These are phyloP conservation scores for Coniochaeta sp. DNA, from an alignment of 2,329 filamentous ascomycete genomes.

Conservation along the genomic window DNA sequence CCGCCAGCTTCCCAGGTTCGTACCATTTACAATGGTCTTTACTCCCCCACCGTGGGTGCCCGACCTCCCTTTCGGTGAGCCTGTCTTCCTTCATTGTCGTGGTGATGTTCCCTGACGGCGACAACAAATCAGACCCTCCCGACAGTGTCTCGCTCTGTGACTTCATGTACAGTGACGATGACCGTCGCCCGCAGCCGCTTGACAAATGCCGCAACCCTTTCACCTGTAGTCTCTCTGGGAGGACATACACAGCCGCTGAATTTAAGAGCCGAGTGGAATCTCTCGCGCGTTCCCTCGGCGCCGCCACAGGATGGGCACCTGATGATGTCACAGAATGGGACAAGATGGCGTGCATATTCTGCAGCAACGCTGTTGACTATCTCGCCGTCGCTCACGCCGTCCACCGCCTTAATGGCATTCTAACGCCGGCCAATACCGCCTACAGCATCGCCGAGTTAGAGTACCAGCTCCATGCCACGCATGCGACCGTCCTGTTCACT, in stretches of 20 bases:
- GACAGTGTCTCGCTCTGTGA: background rate
- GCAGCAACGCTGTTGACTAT: slow-evolving; percentile 56
- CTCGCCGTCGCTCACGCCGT: slow-evolving; percentile 44
- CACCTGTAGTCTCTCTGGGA: slow-evolving; percentile 17
- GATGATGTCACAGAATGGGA: slow-evolving; percentile 69
- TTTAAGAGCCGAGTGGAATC: slow-evolving; percentile 8
- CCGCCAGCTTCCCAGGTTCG: background rate
- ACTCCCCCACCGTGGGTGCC: background rate
- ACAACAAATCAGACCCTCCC: background rate
- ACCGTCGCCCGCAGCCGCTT: background rate
- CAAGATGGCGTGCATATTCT: slow-evolving; percentile 66
- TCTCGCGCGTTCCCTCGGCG: background rate
- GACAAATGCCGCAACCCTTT: slow-evolving; percentile 10
- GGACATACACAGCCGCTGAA: slow-evolving; percentile 9
- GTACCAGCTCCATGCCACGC: slow-evolving; percentile 58
- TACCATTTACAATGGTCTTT: background rate
- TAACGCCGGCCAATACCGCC: slow-evolving; percentile 62
- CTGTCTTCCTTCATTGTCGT: background rate
- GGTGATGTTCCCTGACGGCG: background rate
- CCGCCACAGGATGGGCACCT: slow-evolving; percentile 52
- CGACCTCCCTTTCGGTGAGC: background rate
- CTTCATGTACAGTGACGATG: background rate
- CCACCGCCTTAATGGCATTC: slow-evolving; percentile 51
- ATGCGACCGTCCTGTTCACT: slow-evolving; percentile 62
- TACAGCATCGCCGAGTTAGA: slow-evolving; percentile 60